Conservation (phyloP, 805 yeast genomes). For the Middelhovenomyces tepae region DNA sequence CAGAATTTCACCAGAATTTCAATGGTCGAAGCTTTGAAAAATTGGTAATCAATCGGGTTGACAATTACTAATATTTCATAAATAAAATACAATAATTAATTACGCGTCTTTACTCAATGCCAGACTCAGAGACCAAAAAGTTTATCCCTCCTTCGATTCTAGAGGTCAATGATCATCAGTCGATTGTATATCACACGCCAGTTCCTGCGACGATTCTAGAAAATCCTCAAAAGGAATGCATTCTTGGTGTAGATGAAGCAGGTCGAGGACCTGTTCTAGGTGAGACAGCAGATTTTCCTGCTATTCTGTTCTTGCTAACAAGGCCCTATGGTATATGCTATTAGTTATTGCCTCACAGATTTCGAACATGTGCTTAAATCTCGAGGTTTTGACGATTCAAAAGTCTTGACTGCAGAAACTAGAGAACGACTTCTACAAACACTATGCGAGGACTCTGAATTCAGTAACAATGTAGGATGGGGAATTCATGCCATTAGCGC, state of each 20-base stretch:
- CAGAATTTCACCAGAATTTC: too few relatives aligned
- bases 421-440: constrained; percentile 53
- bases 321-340: constrained; percentile 97
- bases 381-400: constrained; percentile 90
- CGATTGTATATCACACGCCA: constrained; percentile 10
- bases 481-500: constrained; percentile 81
- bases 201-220: constrained; percentile 8
- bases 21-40: too few relatives aligned
- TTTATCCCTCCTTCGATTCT: constrained; percentile 3
- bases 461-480: constrained; percentile 68
- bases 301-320: too few relatives aligned
- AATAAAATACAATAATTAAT: too few relatives aligned
- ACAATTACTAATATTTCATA: too few relatives aligned
- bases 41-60: too few relatives aligned
- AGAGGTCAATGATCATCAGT: neutral
- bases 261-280: constrained; percentile 97
- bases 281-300: too few relatives aligned
- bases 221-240: constrained; percentile 19
- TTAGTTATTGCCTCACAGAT: constrained; percentile 60
- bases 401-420: constrained; percentile 64
- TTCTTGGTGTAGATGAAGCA: constrained; percentile 95
- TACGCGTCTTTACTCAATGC: too few relatives aligned
- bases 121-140: too few relatives aligned
- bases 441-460: constrained; percentile 43
- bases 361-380: constrained; percentile 42